Evolutionary conservation across 2,329 filamentous ascomycete species (phyloP).

Genomic region (Anthostomella pinea): DNA sequence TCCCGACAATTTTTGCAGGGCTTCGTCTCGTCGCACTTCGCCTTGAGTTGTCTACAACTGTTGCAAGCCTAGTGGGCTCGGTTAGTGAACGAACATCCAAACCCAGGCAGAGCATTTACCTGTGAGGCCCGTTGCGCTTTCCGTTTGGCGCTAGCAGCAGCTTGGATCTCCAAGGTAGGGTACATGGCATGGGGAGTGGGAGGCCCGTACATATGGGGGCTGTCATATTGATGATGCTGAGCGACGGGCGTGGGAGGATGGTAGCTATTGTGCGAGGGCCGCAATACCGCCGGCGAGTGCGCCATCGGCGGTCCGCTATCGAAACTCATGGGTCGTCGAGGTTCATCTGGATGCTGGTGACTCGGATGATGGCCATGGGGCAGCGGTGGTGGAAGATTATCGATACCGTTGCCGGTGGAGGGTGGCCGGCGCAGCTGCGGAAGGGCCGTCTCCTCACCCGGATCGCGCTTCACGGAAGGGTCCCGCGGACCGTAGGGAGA

Average conservation of each 20-base stretch:
- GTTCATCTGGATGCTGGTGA: slow-evolving; percentile 44
- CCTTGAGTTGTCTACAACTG: slow-evolving; percentile 81
- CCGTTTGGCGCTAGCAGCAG: slow-evolving; percentile 46
- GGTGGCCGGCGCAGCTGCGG: slow-evolving; percentile 48
- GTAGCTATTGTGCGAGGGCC: slow-evolving; percentile 25
- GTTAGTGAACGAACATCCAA: slow-evolving; percentile 19
- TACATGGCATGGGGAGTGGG: slow-evolving; percentile 34
- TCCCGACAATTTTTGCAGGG: slow-evolving; percentile 87
- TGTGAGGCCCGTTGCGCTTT: slow-evolving; percentile 66
- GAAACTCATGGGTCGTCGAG: slow-evolving; percentile 52
- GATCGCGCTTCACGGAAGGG: slow-evolving; percentile 55
- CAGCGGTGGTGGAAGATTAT: slow-evolving; percentile 34
- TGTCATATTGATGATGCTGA: slow-evolving; percentile 30
- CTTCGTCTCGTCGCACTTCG: slow-evolving; percentile 85
- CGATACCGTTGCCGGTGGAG: slow-evolving; percentile 44
- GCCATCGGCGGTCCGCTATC: slow-evolving; percentile 46
- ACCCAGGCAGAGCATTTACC: slow-evolving; percentile 47
- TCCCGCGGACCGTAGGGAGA: slow-evolving; percentile 47
- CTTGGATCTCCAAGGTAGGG: slow-evolving; percentile 37
- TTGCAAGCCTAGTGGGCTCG: slow-evolving; percentile 70
- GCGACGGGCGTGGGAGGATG: slow-evolving; percentile 28
- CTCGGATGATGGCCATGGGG: slow-evolving; percentile 34
- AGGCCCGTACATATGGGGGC: slow-evolving; percentile 38
- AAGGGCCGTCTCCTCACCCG: slow-evolving; percentile 43
- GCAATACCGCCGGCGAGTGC: slow-evolving; percentile 38